Evolutionary conservation across 2,329 filamentous ascomycete genomes (phyloP).

Genomic region (Rhexocercosporidium sp.): DNA sequence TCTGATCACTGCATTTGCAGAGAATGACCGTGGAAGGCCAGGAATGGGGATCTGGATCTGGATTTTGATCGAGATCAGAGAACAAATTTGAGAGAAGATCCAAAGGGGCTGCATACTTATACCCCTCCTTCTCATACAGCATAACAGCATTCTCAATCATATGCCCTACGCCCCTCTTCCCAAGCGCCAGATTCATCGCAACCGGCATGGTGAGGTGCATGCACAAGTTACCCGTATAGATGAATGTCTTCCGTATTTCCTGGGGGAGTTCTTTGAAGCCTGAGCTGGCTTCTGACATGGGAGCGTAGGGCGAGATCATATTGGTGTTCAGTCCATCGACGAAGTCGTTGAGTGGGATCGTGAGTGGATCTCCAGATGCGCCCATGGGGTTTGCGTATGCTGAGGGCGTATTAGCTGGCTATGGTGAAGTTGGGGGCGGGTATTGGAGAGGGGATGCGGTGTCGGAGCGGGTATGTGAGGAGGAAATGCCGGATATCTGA

Average conservation of each 20-base stretch:
- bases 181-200: slow-evolving; percentile 46
- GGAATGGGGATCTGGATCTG: too few relatives aligned
- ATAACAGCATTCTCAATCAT: slow-evolving; percentile 44
- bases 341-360: slow-evolving; percentile 43
- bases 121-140: slow-evolving; percentile 44
- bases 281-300: slow-evolving; percentile 45
- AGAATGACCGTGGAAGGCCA: too few relatives aligned
- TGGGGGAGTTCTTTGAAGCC: slow-evolving; percentile 40
- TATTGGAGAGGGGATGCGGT: too few relatives aligned
- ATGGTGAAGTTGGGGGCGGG: too few relatives aligned
- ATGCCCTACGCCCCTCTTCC: slow-evolving; percentile 45
- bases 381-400: background rate
- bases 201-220: slow-evolving; percentile 41
- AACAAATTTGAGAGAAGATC: too few relatives aligned
- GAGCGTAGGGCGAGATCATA: slow-evolving; percentile 45
- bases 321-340: slow-evolving; percentile 46
- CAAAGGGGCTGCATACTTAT: slow-evolving; percentile 41
- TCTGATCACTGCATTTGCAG: too few relatives aligned
- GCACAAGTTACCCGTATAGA: slow-evolving; percentile 50
- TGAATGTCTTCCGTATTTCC: slow-evolving; percentile 46
- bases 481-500: too few relatives aligned
- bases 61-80: too few relatives aligned
- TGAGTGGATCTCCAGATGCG: slow-evolving; percentile 15
- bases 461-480: too few relatives aligned
- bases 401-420: background rate